Base-by-base conservation (phyloP, 2,329 filamentous ascomycete genomes). In the Mycosphaerella sp. region DNA sequence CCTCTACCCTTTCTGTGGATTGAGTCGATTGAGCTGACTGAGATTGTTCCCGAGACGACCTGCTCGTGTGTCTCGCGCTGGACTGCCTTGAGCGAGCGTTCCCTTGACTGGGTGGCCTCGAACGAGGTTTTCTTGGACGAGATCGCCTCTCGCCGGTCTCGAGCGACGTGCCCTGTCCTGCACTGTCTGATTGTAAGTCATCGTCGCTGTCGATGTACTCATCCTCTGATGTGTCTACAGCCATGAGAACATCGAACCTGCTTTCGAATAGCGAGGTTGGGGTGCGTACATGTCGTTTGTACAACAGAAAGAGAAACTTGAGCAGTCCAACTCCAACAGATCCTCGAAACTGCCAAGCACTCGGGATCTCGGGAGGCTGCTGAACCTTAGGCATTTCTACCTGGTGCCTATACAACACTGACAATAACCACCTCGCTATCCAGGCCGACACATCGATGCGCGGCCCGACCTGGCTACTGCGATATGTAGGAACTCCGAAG, bases 131-230 rank as follows among this genome's bases (percentile, higher is more conserved):
- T 18, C 43, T 25, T 35, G 28, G 18, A 25, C 47, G 32, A 40
- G 49, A 18, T 27, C 18, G 34, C 32, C 34, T 35, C 28, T 37
- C 21, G 48, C 50, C 27, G 50, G 44, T 16, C 41, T 55, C 4
- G 50, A 49, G 39, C 43, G 34, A 21, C 28, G 44, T 12, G 53
- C 53, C 41, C 48, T 40, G 34, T 52, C 53, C 25, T 53, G 51
- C 50, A 42, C 39, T 14, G 40, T 50, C 49, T 50, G 53, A 41
- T 45, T 47, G 37, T 49, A 48, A 39, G 42, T 27, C 52, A 55
- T 53, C 27, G 36, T 53, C 52, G 36, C 44, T 48, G 37, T 43
- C 35, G 25, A 40, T 48, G 45, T 52, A 48, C 25, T 45, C 41
- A 21, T 52, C 49, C 13, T 21, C 28, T 17, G 49, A 43, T 25